Conservation (phyloP, 768 basidiomycete genomes). For the Tricholoma bakamatsutake region DNA sequence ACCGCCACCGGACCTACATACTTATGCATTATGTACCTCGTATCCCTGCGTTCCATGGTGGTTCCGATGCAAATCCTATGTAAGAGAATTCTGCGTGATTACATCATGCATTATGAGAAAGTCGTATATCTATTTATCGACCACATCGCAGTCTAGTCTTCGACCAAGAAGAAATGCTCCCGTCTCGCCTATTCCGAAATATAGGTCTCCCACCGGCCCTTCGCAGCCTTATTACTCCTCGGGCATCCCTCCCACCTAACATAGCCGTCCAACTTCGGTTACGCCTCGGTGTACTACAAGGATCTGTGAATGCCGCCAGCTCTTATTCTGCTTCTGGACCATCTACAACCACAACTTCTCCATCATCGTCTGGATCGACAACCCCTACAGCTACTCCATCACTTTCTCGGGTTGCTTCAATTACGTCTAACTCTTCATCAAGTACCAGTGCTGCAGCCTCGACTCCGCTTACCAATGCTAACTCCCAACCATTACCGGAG, state of each 20-base stretch:
- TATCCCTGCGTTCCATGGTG: no score
- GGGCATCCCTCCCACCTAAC: slow-evolving; percentile 27
- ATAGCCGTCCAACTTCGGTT: slow-evolving; percentile 29
- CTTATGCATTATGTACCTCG: no score
- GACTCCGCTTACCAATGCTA: slow-evolving; percentile 8
- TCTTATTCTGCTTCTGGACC: slow-evolving; percentile 7
- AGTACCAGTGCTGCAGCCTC: background rate
- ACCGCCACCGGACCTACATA: no score
- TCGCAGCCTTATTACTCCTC: slow-evolving; percentile 33
- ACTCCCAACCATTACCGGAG: slow-evolving; percentile 30
- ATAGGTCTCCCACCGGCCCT: slow-evolving; percentile 38
- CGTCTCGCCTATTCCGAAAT: slow-evolving; percentile 40
- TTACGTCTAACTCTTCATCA: background rate
- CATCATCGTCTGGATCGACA: slow-evolving; percentile 4
- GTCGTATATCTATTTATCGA: no score
- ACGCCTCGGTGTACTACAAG: slow-evolving; percentile 19
- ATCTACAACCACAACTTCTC: background rate
- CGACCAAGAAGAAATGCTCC: slow-evolving; percentile 29
- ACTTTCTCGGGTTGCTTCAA: background rate
- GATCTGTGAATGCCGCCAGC: background rate
- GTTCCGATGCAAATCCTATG: no score
- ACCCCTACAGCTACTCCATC: background rate
- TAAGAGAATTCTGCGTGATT: no score
- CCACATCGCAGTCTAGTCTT: no score
- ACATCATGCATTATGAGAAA: no score